A percentile compares a stretch with the other conserved stretches of the same genome.
Conservation (phyloP, 306 rosid genomes). For the Fagus crenata region DNA sequence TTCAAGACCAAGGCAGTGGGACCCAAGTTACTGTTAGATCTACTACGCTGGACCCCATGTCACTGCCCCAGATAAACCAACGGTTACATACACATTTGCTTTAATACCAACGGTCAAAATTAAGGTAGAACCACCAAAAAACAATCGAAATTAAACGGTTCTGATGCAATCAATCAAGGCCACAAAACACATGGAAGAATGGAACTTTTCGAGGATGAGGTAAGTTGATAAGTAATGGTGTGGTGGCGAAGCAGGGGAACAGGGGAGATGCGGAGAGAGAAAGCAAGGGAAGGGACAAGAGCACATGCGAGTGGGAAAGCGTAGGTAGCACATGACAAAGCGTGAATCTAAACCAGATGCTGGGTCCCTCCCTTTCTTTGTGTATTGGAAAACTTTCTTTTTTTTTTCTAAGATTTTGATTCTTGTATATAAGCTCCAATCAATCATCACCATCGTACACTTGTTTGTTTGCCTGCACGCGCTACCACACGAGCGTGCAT, state of each 20-base stretch:
- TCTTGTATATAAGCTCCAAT: background rate
- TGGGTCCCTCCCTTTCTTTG: background rate
- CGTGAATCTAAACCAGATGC: background rate
- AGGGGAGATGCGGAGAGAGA: slow-evolving; percentile 12
- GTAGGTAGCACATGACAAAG: slow-evolving; percentile 9
- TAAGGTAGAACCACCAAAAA: no score
- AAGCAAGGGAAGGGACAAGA: slow-evolving; percentile 28
- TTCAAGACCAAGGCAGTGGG: background rate
- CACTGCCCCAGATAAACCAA: background rate
- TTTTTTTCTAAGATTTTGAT: background rate
- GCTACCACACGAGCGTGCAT: background rate
- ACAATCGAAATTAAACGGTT: no score
- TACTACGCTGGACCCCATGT: background rate
- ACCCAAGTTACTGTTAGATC: background rate
- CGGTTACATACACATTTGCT: background rate
- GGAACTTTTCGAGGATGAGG: no score
- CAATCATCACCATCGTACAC: background rate
- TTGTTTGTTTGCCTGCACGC: background rate
- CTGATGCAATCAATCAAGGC: no score
- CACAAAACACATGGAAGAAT: no score
- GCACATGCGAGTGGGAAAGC: slow-evolving; percentile 38
- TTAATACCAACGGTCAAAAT: background rate
- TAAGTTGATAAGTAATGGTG: background rate
- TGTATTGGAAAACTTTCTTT: background rate
- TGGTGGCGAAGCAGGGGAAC: slow-evolving; percentile 20